Evolutionary conservation across 2,329 filamentous ascomycete genomes (phyloP), one percentile per base, ranked within the genome.

Genomic region (Epichloe typhina): DNA sequence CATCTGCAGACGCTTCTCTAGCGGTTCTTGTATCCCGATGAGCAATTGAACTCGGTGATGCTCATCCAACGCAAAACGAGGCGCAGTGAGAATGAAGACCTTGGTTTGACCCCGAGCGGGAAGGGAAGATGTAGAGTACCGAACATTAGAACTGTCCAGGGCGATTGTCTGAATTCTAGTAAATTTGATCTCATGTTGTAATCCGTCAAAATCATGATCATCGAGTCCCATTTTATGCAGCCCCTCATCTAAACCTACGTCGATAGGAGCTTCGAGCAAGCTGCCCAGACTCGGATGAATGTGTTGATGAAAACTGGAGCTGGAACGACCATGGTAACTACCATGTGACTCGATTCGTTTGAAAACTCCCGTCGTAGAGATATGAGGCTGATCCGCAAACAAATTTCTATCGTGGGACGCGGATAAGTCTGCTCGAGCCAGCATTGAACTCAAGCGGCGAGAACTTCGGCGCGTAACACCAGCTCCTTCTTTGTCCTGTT

Each of bases 361-460:
- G 13, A 74, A 67, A 42, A 74, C 72, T 0, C 63, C 63, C 49
- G 69, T 65, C 11, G 63, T 66, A 8, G 69, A 59, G 8, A 68
- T 61, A 3, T 64, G 73, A 56, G 63, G 67, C 63, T 76, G 78
- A 46, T 95, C 89, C 31, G 82, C 77, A 62, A 95, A 94, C n/a
- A 83, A 77, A 1, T 83, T 76, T 59, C 86, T 78, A 58, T 95
- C 89, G 56, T 91, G 86, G 15, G 84, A 93, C 9, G 87, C 84
- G 0, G 88, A 91, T 19, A 96, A 72, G 62, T 96, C 91, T 35
- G 87, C 86, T 59, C 91, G 78, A 15, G 90, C 90, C 49, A 96
- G 74, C 68, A 95, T 78, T 15, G 91, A 97, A 69, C 93, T 98
- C 26, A 97, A 85, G 47, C 93, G 80, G 42, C 93, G 81, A 17